Percentiles rank a stretch among this genome's conserved stretches.
These are phyloP conservation scores for Aegilops speltoides DNA, from an alignment of 176 grass and related monocot genomes.

Conservation along the genomic window DNA sequence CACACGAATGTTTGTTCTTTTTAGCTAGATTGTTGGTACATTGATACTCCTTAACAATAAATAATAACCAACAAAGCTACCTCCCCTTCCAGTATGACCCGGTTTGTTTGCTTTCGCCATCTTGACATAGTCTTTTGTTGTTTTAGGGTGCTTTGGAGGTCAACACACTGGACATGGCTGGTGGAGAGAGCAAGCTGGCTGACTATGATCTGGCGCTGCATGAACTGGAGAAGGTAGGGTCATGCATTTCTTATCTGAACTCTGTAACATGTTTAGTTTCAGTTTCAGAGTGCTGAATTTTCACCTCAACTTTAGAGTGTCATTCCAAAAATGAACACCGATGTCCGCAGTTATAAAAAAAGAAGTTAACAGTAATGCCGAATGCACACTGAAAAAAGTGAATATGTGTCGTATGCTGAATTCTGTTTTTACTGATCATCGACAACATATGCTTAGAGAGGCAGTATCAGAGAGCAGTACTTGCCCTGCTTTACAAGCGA, in stretches of 20 bases:
- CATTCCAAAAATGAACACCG: too few species aligned
- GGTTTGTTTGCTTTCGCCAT: not conserved
- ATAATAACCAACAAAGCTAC: not conserved
- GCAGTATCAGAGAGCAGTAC: too few species aligned
- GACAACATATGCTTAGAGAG: too few species aligned
- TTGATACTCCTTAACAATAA: not conserved
- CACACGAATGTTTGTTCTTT: not conserved
- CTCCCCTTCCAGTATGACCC: too few species aligned
- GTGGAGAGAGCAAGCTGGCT: not conserved
- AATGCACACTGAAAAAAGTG: too few species aligned
- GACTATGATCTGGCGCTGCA: constrained; percentile 14
- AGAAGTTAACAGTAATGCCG: too few species aligned
- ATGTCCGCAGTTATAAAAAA: too few species aligned
- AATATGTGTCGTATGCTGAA: not conserved
- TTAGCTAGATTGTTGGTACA: not conserved
- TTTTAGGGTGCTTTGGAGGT: not conserved
- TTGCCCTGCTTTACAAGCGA: too few species aligned
- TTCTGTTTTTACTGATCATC: not conserved
- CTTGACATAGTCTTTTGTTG: too few species aligned
- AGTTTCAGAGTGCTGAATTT: too few species aligned
- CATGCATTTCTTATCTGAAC: too few species aligned
- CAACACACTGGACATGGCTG: not conserved
- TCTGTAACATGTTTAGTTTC: too few species aligned
- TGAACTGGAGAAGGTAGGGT: not conserved
- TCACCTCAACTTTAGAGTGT: not conserved